Percentiles rank a stretch among this genome's conserved stretches.
Evolutionary conservation across 2,329 filamentous ascomycete genomes (phyloP).

Genomic region (Cladosporium cucumerinum): DNA sequence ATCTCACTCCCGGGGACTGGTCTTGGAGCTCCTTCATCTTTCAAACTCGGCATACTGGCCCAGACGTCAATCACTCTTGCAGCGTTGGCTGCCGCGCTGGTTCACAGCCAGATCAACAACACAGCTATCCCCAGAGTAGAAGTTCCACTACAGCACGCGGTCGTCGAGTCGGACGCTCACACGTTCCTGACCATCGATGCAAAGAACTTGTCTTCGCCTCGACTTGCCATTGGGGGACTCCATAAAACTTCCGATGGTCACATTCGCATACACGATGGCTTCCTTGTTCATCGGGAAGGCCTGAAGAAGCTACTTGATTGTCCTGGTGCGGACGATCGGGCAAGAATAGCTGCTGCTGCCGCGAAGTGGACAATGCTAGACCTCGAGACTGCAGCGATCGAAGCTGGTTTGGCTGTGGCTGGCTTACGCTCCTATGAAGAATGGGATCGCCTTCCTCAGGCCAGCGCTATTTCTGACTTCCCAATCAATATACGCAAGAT

Average conservation of each 20-base stretch:
- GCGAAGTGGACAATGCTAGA: slow-evolving; percentile 44
- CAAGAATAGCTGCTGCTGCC: slow-evolving; percentile 41
- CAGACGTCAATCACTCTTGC: slow-evolving; percentile 53
- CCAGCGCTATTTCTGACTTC: slow-evolving; percentile 42
- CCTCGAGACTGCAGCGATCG: slow-evolving; percentile 47
- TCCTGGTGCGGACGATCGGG: slow-evolving; percentile 31
- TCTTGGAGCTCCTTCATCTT: slow-evolving; percentile 48
- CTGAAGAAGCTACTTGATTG: slow-evolving; percentile 46
- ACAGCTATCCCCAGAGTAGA: slow-evolving; percentile 37
- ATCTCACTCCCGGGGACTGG: slow-evolving; percentile 1
- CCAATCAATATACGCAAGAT: slow-evolving; percentile 47
- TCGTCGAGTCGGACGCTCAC: slow-evolving; percentile 54
- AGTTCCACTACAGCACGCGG: slow-evolving; percentile 47
- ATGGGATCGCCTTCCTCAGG: slow-evolving; percentile 53
- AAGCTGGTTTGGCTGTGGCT: slow-evolving; percentile 45
- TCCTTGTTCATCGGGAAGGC: slow-evolving; percentile 49
- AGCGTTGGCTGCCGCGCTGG: slow-evolving; percentile 48
- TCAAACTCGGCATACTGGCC: slow-evolving; percentile 53
- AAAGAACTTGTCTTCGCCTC: slow-evolving; percentile 33
- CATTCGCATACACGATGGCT: slow-evolving; percentile 55
- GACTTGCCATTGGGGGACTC: slow-evolving; percentile 50
- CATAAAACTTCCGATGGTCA: slow-evolving; percentile 52
- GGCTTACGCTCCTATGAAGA: slow-evolving; percentile 49
- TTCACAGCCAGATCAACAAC: slow-evolving; percentile 39
- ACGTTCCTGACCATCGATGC: slow-evolving; percentile 47